phyloP scores from a whole-genome alignment of 345 rosid species.

The Populus nigra region DNA sequence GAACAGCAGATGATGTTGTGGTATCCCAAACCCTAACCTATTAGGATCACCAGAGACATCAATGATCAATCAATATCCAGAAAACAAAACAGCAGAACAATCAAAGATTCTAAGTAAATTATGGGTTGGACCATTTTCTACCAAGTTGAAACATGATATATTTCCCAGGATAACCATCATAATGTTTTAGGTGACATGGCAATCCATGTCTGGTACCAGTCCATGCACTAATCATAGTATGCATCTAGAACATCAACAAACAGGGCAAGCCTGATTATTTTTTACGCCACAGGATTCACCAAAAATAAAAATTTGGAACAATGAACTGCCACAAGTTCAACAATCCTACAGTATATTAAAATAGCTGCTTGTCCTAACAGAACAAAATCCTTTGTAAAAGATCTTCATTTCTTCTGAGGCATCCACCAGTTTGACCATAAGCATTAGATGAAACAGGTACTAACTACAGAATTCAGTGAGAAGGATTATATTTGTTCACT shows the following conservation, averaged over 20 bases:
- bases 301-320: too few relatives aligned
- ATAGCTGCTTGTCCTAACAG: not conserved
- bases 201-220: too few relatives aligned
- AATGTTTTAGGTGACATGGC: too few relatives aligned
- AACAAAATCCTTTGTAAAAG: too few relatives aligned
- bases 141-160: slow-evolving; percentile 1
- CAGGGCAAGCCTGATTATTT: too few relatives aligned
- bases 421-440: not conserved
- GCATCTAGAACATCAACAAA: too few relatives aligned
- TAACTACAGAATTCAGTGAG: not conserved
- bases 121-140: not conserved
- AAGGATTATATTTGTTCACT: too few relatives aligned
- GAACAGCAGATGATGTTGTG: slow-evolving; percentile 41
- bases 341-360: not conserved
- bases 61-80: not conserved
- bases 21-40: slow-evolving; percentile 76
- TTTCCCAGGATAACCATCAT: too few relatives aligned
- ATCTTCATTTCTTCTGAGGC: too few relatives aligned
- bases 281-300: too few relatives aligned
- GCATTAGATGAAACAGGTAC: not conserved
- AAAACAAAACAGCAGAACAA: not conserved
- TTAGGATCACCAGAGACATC: slow-evolving; percentile 10
- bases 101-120: not conserved
- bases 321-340: not conserved
- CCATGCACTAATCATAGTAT: too few relatives aligned